Percentiles rank a stretch among this genome's conserved stretches.
These are phyloP conservation scores for Talaromyces liani DNA, from an alignment of 495 filamentous ascomycete genomes.

Conservation along the genomic window DNA sequence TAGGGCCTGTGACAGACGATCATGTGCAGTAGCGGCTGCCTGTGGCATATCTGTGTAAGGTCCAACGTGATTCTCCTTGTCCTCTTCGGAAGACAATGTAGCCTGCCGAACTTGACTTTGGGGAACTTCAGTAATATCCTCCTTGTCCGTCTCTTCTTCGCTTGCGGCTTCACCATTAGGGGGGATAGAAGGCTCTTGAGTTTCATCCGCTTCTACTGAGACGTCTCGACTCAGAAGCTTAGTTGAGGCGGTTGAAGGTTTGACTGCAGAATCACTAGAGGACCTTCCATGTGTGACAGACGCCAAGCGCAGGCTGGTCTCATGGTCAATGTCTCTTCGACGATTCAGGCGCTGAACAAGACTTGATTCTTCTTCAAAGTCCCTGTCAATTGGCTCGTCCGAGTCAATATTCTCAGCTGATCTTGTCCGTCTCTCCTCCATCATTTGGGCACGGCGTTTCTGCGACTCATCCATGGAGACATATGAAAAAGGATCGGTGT, in stretches of 20 bases:
- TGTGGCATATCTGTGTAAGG: conserved; percentile 18
- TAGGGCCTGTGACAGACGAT: conserved; percentile 34
- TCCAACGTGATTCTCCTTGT: conserved; percentile 43
- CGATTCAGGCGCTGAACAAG: conserved; percentile 33
- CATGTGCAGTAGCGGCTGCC: conserved; percentile 27
- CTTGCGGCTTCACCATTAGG: conserved; percentile 22
- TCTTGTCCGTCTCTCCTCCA: conserved; percentile 32
- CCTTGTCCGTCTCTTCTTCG: conserved; percentile 47
- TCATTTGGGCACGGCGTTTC: conserved; percentile 22
- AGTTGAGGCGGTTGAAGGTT: conserved; percentile 2
- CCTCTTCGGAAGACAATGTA: conserved; percentile 32
- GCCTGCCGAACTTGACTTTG: conserved; percentile 22
- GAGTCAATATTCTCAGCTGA: conserved; percentile 30
- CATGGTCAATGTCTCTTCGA: conserved; percentile 27
- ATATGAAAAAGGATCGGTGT: conserved; percentile 43
- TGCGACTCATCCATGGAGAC: conserved; percentile 48
- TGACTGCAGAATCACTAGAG: background rate
- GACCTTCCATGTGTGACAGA: conserved; percentile 21
- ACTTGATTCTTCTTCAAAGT: conserved; percentile 39
- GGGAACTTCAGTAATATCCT: conserved; percentile 28
- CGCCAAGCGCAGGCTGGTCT: conserved; percentile 30
- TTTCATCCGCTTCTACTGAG: conserved; percentile 12
- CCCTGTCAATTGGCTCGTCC: conserved; percentile 36
- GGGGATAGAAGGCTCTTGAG: conserved; percentile 6
- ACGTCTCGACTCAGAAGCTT: conserved; percentile 15